A percentile compares a stretch with the other conserved stretches of the same genome.
phyloP scores from a whole-genome alignment of 768 basidiomycete species.

The Hericium coralloides region DNA sequence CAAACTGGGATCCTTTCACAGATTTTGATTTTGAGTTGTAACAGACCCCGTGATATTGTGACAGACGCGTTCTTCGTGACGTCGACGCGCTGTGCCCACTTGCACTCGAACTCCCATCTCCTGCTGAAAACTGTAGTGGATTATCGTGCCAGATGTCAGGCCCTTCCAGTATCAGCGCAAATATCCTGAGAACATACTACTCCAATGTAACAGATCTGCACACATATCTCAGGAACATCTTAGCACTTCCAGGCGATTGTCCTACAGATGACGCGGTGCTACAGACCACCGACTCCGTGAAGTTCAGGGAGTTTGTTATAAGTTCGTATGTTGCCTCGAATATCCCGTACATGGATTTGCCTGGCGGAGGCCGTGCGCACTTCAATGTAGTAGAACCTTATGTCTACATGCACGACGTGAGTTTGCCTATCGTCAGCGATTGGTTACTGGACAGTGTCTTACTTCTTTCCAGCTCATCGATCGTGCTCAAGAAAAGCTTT shows the following conservation, averaged over 20 bases:
- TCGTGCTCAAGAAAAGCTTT: conserved; percentile 46
- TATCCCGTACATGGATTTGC: background rate
- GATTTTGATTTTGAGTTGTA: no score
- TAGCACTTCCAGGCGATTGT: background rate
- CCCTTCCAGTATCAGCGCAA: no score
- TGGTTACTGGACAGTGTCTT: background rate
- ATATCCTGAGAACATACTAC: background rate
- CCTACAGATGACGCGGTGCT: background rate
- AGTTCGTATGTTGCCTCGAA: background rate
- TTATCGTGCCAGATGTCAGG: no score
- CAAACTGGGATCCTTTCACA: no score
- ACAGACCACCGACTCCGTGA: background rate
- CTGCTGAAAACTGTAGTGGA: no score
- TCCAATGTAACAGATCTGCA: background rate
- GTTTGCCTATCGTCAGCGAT: background rate
- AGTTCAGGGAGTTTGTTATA: background rate
- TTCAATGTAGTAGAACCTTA: background rate
- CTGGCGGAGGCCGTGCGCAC: background rate
- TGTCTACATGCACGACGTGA: background rate
- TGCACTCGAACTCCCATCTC: no score
- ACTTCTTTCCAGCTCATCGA: conserved; percentile 46
- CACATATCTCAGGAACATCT: background rate
- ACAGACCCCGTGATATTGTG: no score
- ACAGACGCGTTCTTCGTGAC: no score
- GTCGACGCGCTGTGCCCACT: no score